A percentile compares a stretch with the other conserved stretches of the same genome.
These are phyloP conservation scores for Tephrocybe sp. DNA, from an alignment of 768 basidiomycete species.

Conservation along the genomic window DNA sequence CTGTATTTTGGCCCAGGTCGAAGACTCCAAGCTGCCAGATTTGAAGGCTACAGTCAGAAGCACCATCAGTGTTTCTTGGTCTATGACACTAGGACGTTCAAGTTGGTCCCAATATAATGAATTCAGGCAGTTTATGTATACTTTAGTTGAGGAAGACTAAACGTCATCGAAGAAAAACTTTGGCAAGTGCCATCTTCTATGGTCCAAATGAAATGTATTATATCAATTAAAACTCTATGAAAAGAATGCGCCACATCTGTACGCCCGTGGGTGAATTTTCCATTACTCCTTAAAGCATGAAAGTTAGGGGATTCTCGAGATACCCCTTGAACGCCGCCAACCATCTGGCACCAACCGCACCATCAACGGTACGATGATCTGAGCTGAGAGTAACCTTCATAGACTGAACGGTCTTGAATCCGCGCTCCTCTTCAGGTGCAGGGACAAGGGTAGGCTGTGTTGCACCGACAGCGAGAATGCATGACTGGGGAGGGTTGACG, in stretches of 20 bases:
- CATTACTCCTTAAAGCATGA: slow-evolving; percentile 74
- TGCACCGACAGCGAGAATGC: slow-evolving; percentile 93
- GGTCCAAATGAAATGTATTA: slow-evolving; percentile 1
- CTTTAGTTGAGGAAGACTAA: too few relatives aligned
- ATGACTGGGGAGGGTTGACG: slow-evolving; percentile 98
- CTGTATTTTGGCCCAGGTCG: too few relatives aligned
- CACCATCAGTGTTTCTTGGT: too few relatives aligned
- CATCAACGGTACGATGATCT: slow-evolving; percentile 95
- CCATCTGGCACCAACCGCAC: slow-evolving; percentile 93
- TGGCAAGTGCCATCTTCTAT: neutral
- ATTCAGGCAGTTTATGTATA: too few relatives aligned
- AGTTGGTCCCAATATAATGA: too few relatives aligned
- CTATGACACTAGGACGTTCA: too few relatives aligned
- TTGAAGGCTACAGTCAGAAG: too few relatives aligned
- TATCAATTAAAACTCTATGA: slow-evolving; percentile 15
- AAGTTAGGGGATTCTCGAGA: slow-evolving; percentile 94
- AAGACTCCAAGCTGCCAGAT: too few relatives aligned
- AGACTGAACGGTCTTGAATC: slow-evolving; percentile 86
- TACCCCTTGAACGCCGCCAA: slow-evolving; percentile 91
- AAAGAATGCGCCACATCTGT: slow-evolving; percentile 6
- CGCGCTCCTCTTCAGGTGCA: slow-evolving; percentile 86
- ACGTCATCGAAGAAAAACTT: too few relatives aligned
- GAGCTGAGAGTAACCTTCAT: slow-evolving; percentile 97
- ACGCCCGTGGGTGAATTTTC: neutral
- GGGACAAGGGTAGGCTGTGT: slow-evolving; percentile 85